Base-by-base conservation (phyloP, 2,329 filamentous ascomycete species). In the Camptophora hylomeconis region DNA sequence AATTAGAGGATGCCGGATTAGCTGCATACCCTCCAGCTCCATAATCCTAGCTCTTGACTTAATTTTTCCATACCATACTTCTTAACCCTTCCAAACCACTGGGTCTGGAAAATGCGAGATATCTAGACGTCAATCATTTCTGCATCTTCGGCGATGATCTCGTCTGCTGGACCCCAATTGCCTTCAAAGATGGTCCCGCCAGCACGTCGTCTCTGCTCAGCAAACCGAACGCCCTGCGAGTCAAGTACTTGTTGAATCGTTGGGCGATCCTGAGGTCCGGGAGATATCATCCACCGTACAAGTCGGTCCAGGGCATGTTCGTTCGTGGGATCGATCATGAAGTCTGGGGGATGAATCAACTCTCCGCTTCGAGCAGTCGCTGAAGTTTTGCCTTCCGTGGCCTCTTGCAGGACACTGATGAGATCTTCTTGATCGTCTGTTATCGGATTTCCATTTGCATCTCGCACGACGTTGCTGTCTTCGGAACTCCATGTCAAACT, bases 141-240 rank as follows among this genome's bases (percentile, higher is more conserved):
- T 24, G 67, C 63, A 49, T 67, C 63, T 42, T 64, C 61, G 14
- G 57, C 58, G 31, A 74, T 58, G 12, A 74, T 60, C 38, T 75
- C 68, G 39, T 75, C 75, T 14, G 68, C 68, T 17, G 87, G 87
- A 3, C 89, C 89, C 80, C 86, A 98, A 51, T 82, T 89, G 38
- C 89, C 89, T 58, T 98, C 89, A 45, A 80, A 98, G 30, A 98
- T 75, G 0, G 84, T 94, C n/a, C 89, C 89, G 24, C 84, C 81
- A 7, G 84, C 81, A 31, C 79, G 75, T 31, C 84, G 75, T 38
- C 84, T 75, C 28, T 64, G 60, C 31, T 75, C 69, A 17, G 92
- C 78, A 80, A 89, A 98, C 37, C 67, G 69, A 29, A 93, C 67
- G 14, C 83, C 82, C 26, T 75, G 72, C 1, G 75, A 69, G 24